A percentile compares a stretch with the other conserved stretches of the same genome.
These are phyloP conservation scores for Rhododendron vialii DNA, from an alignment of 148 eudicot genomes.

Conservation along the genomic window DNA sequence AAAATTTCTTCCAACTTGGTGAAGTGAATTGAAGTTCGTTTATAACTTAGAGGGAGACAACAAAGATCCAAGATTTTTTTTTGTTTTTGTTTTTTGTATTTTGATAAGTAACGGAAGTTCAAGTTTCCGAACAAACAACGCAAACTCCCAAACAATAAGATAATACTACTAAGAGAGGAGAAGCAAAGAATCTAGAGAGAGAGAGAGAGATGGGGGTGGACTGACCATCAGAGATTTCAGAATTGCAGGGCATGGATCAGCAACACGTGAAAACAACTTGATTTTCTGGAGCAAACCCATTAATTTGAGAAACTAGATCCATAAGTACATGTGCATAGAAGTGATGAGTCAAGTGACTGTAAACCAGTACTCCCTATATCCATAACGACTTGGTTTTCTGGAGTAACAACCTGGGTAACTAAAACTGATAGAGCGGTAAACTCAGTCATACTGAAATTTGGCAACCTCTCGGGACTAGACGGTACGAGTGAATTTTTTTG, in stretches of 20 bases:
- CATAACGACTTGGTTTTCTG: too few relatives aligned
- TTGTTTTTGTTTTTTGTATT: too few relatives aligned
- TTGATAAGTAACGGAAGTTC: not conserved
- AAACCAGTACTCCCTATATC: too few relatives aligned
- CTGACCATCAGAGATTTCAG: conserved; percentile 18
- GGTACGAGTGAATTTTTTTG: too few relatives aligned
- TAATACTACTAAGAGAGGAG: too few relatives aligned
- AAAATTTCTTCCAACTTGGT: not conserved
- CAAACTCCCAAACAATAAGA: not conserved
- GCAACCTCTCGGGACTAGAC: too few relatives aligned
- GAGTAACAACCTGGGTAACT: too few relatives aligned
- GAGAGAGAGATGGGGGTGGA: conserved; percentile 4
- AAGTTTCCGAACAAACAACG: not conserved
- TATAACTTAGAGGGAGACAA: not conserved
- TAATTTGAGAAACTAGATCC: not conserved
- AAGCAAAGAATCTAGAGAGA: not conserved
- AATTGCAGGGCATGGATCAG: conserved; percentile 25
- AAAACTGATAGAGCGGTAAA: too few relatives aligned
- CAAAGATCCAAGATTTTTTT: too few relatives aligned
- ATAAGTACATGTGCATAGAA: not conserved
- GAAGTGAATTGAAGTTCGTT: not conserved
- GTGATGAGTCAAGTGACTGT: too few relatives aligned
- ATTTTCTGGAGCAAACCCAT: not conserved
- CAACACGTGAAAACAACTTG: conserved; percentile 1
- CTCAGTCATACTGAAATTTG: too few relatives aligned